Percentiles rank a stretch among this genome's conserved stretches.
phyloP scores from a whole-genome alignment of 306 rosid genomes.

The Geum urbanum region DNA sequence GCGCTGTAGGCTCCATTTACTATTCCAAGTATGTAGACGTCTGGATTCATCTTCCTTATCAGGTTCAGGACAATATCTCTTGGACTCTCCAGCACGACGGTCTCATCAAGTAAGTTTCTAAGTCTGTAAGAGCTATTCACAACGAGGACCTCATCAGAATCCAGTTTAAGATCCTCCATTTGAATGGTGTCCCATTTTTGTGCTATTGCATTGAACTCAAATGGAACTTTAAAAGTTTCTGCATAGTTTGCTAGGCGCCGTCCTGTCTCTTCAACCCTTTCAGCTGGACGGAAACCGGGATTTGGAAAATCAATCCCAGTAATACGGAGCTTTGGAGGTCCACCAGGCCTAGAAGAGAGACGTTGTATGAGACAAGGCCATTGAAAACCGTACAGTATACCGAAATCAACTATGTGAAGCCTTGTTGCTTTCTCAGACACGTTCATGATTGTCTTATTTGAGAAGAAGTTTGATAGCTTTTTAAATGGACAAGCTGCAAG shows the following conservation, averaged over 20 bases:
- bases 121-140: conserved; percentile 30
- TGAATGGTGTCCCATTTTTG: conserved; percentile 38
- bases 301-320: conserved; percentile 39
- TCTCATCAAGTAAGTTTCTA: conserved; percentile 40
- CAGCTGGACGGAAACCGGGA: conserved; percentile 42
- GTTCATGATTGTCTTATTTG: conserved; percentile 36
- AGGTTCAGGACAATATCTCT: conserved; percentile 30
- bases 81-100: conserved; percentile 33
- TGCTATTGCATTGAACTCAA: conserved; percentile 39
- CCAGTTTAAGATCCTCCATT: conserved; percentile 39
- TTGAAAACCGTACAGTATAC: conserved; percentile 34
- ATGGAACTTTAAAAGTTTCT: conserved; percentile 32
- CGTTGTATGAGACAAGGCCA: conserved; percentile 35
- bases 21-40: conserved; percentile 25
- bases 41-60: conserved; percentile 34
- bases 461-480: conserved; percentile 31
- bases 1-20: conserved; percentile 36
- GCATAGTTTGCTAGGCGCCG: conserved; percentile 31
- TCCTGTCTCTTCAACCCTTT: conserved; percentile 36
- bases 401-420: conserved; percentile 38
- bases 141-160: conserved; percentile 32
- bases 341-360: conserved; percentile 27
- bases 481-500: conserved; percentile 36
- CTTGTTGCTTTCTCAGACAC: conserved; percentile 32
- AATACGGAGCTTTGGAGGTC: conserved; percentile 41